Percentiles rank a stretch among this genome's conserved stretches.
These are phyloP conservation scores for Kazachstania viticola DNA, from an alignment of 805 yeast species.

Conservation along the genomic window DNA sequence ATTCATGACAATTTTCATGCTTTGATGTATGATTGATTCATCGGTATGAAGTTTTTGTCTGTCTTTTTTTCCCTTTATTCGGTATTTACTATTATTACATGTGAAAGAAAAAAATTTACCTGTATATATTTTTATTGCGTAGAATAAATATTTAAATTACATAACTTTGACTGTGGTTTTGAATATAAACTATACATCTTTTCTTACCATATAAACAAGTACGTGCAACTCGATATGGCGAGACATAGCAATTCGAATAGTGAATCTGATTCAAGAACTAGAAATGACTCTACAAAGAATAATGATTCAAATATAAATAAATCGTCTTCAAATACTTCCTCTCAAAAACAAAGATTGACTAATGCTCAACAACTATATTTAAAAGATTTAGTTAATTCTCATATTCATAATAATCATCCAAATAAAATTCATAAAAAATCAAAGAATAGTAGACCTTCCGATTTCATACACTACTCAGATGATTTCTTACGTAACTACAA, in stretches of 20 bases:
- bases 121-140: too few relatives aligned
- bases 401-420: conserved; percentile 67
- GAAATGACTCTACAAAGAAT: conserved; percentile 4
- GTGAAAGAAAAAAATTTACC: too few relatives aligned
- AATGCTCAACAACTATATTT: conserved; percentile 54
- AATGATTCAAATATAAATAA: conserved; percentile 3
- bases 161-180: too few relatives aligned
- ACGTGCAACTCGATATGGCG: too few relatives aligned
- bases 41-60: too few relatives aligned
- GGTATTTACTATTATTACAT: too few relatives aligned
- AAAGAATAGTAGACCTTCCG: conserved; percentile 33
- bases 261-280: conserved; percentile 20
- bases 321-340: conserved; percentile 2
- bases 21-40: too few relatives aligned
- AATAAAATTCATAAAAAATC: conserved; percentile 35
- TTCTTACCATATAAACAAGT: too few relatives aligned
- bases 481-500: conserved; percentile 61
- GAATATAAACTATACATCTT: too few relatives aligned
- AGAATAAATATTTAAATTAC: too few relatives aligned
- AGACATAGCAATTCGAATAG: conserved; percentile 18
- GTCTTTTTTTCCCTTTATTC: too few relatives aligned
- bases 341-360: conserved; percentile 32
- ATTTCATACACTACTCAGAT: conserved; percentile 54
- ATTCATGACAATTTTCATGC: conserved; percentile 12
- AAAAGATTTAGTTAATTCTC: conserved; percentile 53